Evolutionary conservation across 352 stramenopile species (phyloP).

Genomic region (Pythium coloratum): DNA sequence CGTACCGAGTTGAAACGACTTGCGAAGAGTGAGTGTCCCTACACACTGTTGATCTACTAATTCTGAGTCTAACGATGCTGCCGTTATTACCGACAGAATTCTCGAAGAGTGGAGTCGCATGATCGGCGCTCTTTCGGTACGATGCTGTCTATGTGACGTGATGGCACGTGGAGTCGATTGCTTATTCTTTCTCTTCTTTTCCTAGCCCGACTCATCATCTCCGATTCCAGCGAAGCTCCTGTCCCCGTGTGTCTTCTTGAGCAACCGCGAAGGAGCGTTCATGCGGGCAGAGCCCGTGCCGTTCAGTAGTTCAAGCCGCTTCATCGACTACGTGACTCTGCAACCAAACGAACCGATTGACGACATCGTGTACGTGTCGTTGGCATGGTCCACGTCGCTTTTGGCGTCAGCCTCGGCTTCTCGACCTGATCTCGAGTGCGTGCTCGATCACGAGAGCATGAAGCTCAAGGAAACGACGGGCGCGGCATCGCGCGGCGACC

Average conservation of each 20-base stretch:
- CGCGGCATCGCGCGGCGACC: constrained; percentile 27
- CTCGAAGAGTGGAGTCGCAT: constrained; percentile 58
- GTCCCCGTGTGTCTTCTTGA: constrained; percentile 51
- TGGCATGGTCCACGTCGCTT: constrained; percentile 56
- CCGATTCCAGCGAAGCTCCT: constrained; percentile 42
- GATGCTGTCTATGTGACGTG: no score
- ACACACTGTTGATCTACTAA: no score
- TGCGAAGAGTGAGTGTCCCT: constrained; percentile 50
- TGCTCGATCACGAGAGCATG: constrained; percentile 60
- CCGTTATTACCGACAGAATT: no score
- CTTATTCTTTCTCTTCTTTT: no score
- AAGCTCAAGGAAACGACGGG: constrained; percentile 20
- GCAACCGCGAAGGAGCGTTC: constrained; percentile 55
- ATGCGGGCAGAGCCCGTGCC: constrained; percentile 56
- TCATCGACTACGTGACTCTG: constrained; percentile 51
- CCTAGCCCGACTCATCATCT: not conserved
- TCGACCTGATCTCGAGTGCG: constrained; percentile 51
- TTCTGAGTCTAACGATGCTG: no score
- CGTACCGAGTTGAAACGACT: constrained; percentile 56
- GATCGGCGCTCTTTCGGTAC: constrained; percentile 41
- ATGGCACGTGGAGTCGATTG: no score
- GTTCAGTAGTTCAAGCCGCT: constrained; percentile 35
- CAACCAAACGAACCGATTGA: constrained; percentile 40
- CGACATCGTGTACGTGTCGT: constrained; percentile 51
- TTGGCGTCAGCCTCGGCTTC: constrained; percentile 37